Evolutionary conservation across 108 stramenopile species (phyloP).

Genomic region (Nitzschia sp.): DNA sequence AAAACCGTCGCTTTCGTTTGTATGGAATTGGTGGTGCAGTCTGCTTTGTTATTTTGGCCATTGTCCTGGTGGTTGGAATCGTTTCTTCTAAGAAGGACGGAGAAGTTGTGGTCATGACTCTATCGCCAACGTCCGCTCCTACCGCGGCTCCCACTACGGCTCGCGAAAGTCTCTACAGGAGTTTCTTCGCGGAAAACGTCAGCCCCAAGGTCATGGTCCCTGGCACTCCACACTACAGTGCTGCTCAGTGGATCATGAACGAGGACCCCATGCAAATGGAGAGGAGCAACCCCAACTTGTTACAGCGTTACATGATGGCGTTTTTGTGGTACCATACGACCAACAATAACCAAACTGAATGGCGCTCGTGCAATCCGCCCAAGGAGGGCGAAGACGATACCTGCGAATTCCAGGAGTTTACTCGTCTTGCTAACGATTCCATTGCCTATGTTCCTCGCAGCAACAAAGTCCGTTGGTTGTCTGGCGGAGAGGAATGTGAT

Average conservation of each 20-base stretch:
- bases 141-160: constrained; percentile 4
- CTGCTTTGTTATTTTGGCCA: constrained; percentile 33
- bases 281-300: constrained; percentile 39
- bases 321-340: constrained; percentile 51
- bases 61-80: neutral
- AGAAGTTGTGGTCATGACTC: neutral
- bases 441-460: constrained; percentile 16
- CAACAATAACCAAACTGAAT: constrained; percentile 24
- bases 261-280: constrained; percentile 53
- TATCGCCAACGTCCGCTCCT: neutral
- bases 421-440: constrained; percentile 6
- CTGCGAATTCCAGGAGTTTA: constrained; percentile 28
- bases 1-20: constrained; percentile 65
- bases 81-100: neutral
- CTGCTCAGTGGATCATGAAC: constrained; percentile 66
- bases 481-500: constrained; percentile 24
- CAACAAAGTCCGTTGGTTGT: constrained; percentile 41
- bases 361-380: constrained; percentile 51
- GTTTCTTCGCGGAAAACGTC: constrained; percentile 7
- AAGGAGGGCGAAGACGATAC: constrained; percentile 21
- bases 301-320: constrained; percentile 69
- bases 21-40: constrained; percentile 47
- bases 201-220: constrained; percentile 29
- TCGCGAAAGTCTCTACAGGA: neutral
- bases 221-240: constrained; percentile 48